Evolutionary conservation across 768 basidiomycete genomes (phyloP).

Genomic region (Russula foetens): DNA sequence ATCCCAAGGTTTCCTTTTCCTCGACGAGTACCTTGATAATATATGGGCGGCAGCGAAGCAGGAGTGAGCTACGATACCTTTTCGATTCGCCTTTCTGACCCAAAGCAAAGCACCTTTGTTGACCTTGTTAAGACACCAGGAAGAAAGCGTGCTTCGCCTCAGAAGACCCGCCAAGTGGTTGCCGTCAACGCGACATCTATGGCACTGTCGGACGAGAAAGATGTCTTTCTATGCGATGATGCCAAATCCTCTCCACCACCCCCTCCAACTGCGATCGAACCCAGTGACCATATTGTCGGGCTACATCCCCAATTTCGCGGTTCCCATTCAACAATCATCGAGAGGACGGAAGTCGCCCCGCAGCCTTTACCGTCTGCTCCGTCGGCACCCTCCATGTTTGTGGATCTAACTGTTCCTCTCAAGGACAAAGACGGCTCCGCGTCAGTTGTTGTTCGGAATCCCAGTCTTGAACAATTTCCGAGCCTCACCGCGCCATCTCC

Average conservation of each 20-base stretch:
- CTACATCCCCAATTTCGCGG: neutral
- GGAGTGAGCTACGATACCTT: constrained; percentile 37
- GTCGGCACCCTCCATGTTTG: constrained; percentile 11
- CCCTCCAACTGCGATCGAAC: neutral
- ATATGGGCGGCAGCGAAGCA: constrained; percentile 59
- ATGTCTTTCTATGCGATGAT: constrained; percentile 6
- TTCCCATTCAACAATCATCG: neutral
- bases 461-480: constrained; percentile 42
- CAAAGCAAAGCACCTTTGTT: constrained; percentile 49
- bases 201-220: constrained; percentile 65
- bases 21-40: constrained; percentile 68
- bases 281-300: neutral
- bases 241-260: neutral
- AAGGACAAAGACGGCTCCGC: constrained; percentile 23
- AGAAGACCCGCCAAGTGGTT: constrained; percentile 39
- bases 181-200: constrained; percentile 24
- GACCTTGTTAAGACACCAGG: constrained; percentile 82
- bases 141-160: constrained; percentile 51
- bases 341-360: constrained; percentile 3
- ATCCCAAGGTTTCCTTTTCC: constrained; percentile 67
- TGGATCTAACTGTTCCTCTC: constrained; percentile 19
- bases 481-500: constrained; percentile 62
- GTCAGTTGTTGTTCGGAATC: constrained; percentile 30
- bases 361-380: neutral
- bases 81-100: neutral